Conservation (phyloP, 2,329 filamentous ascomycete species). For the Fusarium sp. region DNA sequence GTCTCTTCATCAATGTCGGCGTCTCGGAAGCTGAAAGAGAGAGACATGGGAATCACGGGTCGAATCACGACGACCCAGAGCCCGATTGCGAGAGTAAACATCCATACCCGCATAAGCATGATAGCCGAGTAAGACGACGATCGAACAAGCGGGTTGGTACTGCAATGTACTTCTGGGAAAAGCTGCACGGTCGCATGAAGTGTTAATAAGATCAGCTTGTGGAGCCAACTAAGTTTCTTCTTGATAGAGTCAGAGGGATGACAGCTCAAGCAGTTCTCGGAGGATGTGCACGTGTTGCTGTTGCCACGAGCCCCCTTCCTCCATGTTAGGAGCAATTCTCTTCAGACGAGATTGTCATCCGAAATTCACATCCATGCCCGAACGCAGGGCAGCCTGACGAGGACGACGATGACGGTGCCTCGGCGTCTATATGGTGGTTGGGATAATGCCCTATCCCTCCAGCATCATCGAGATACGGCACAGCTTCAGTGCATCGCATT, state of each 20-base stretch:
- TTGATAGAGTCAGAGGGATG: slow-evolving; percentile 30
- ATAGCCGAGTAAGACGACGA: not conserved
- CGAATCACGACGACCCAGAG: slow-evolving; percentile 33
- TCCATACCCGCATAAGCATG: not conserved
- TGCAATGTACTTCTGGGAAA: slow-evolving; percentile 13
- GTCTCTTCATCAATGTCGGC: not conserved
- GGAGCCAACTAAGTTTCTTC: slow-evolving; percentile 34
- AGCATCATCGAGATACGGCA: slow-evolving; percentile 10
- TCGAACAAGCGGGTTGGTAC: slow-evolving; percentile 10
- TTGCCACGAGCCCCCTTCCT: not conserved
- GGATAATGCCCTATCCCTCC: not conserved
- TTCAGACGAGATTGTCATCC: not conserved
- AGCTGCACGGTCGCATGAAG: slow-evolving; percentile 32
- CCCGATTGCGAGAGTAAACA: slow-evolving; percentile 24
- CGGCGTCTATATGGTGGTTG: slow-evolving; percentile 5
- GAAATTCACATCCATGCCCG: not conserved
- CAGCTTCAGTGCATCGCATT: slow-evolving; percentile 3
- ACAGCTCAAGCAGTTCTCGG: not conserved
- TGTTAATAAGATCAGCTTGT: slow-evolving; percentile 37
- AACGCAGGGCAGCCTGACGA: slow-evolving; percentile 13
- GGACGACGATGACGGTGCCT: not conserved
- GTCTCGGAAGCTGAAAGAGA: slow-evolving; percentile 7
- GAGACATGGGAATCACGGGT: slow-evolving; percentile 33
- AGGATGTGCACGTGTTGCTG: not conserved
- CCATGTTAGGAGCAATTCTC: not conserved